Base-by-base conservation (phyloP, 2,329 filamentous ascomycete species). In the Venturia aucupariae region DNA sequence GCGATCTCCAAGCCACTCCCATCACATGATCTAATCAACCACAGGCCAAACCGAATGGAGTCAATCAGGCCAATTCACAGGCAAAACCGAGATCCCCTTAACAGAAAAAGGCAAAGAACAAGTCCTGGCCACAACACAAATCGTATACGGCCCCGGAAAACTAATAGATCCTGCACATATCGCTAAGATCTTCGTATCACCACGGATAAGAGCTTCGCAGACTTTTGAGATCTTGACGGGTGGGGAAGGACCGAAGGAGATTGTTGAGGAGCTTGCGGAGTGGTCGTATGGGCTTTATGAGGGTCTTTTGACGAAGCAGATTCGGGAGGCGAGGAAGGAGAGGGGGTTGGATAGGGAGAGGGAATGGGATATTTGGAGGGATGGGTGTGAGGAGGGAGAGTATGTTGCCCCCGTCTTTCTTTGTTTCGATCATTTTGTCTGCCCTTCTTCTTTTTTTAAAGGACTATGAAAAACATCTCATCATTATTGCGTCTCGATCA, bases 341-440 rank as follows among this genome's bases (percentile, higher is more conserved):
- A 78, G 84, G 65, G 89, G 89, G 0, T 72, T 84, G 22, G 8
- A 77, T 82, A 24, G 64, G 15, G 76, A 80, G n/a, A 69, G 78
- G 4, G 74, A 77, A 30, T 95, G 90, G 90, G 89, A 94, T 76
- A 95, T 96, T 68, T 96, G 91, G 91, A 80, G 79, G n/a, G 90
- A 95, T 72, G 91, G 91, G 0, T 96, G 91, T 75, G 88, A 88
- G 1, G 89, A 87, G 3, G 92, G 92, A 75, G 91, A 96, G 87
- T 64, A 61, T 46, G 63, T n/a, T n/a, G n/a, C n/a, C n/a, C n/a
- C n/a, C n/a, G n/a, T 46, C 11, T 32, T 22, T 22, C 42, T 32
- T 13, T 38, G 8, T 32, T 38, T 11, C n/a, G 2, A 3, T 32
- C 39, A 41, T 3, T 38, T 38, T 38, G 7, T 38, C 11, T 11